These are phyloP conservation scores for Malus asiatica DNA, from an alignment of 306 rosid genomes.

Conservation along the genomic window DNA sequence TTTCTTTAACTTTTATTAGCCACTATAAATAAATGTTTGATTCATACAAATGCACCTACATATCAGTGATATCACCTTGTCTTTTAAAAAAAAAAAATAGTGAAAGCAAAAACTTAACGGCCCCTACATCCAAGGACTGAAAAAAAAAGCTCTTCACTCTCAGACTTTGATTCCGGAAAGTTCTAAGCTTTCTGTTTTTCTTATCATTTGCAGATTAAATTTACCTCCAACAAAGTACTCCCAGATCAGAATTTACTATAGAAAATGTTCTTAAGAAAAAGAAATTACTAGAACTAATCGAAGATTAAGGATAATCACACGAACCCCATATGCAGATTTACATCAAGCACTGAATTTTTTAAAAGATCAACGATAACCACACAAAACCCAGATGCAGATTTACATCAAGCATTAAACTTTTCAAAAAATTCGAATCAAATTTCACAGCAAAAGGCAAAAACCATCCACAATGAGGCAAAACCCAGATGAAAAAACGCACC, in stretches of 20 bases:
- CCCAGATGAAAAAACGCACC: conserved; percentile 40
- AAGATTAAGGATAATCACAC: neutral
- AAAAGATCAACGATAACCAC: neutral
- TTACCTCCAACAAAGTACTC: neutral
- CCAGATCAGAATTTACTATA: conserved; percentile 7
- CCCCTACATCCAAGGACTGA: neutral
- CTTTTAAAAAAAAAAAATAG: neutral
- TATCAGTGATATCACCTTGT: neutral
- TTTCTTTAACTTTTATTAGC: neutral
- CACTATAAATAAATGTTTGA: neutral
- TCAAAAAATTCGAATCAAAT: neutral
- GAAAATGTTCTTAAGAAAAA: neutral
- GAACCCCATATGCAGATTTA: neutral
- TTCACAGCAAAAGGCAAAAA: neutral
- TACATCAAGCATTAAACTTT: neutral
- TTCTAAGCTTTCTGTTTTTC: neutral
- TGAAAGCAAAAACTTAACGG: neutral
- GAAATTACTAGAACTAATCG: neutral
- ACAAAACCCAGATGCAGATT: conserved; percentile 1
- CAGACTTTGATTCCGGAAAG: neutral
- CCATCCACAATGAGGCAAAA: conserved; percentile 5
- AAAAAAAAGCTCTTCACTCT: neutral
- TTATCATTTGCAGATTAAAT: neutral
- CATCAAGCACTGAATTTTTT: neutral
- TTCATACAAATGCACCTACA: neutral